Evolutionary conservation across 805 yeast genomes (phyloP), one percentile per base, ranked within the genome.

Genomic region (Cyberlindnera lachancei): DNA sequence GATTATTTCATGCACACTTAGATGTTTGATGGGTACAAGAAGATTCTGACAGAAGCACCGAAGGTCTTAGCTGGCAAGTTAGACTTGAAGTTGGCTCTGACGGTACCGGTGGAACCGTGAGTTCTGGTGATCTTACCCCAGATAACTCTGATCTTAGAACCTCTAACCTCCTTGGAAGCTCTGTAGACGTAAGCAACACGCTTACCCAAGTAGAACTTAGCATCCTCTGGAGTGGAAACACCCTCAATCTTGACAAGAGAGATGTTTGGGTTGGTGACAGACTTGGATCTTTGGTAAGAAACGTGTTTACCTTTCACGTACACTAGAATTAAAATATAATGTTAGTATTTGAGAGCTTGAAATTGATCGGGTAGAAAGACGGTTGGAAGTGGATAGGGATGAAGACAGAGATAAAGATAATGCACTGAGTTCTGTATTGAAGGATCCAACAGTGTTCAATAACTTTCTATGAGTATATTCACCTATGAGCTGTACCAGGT

Each of bases 231-330:
- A 64, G 72, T 64, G 49, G 79, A 66, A 58, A 92, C 98, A 71
- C 95, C 95, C 76, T 92, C 98, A 63, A 90, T 81, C 77, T 92
- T 84, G 68, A 92, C 74, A 69, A 92, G 79, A 50, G 98, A 92
- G 58, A 84, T 84, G 75, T 85, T 82, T 69, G 98, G 96, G 94
- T 92, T 85, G 81, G 80, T 87, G 66, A 82, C 85, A 70, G 79
- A 79, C 87, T 92, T 92, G 59, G 96, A 87, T 77, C 98, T 94
- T 79, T 92, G 97, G 94, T 90, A 92, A 60, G 96, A 88, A 65
- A 92, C 68, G 83, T 92, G 98, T 81, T 90, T 92, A 75, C 97
- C 98, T 81, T 90, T 92, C 73, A 92, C 97, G 96, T 92, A 92
- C 75, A 92, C 94, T 84, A 64, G 63, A 45, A 46, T n/a, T 4